These are phyloP conservation scores for Claviceps fusiformis DNA, from an alignment of 2,329 filamentous ascomycete genomes.

Conservation along the genomic window DNA sequence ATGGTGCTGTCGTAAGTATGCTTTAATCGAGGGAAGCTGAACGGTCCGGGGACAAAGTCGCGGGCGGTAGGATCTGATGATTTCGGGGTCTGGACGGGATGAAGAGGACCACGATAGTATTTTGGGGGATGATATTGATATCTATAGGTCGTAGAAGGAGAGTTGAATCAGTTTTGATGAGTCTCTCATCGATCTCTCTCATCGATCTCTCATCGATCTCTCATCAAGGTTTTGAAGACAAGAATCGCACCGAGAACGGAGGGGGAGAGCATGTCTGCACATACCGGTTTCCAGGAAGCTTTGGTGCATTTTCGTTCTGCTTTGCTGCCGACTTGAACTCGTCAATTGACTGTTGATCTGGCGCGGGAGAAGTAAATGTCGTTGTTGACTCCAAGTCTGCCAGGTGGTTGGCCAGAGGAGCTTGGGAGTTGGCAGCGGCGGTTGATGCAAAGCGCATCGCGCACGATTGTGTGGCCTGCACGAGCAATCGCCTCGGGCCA, in stretches of 20 bases:
- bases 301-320: slow-evolving; percentile 19
- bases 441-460: slow-evolving; percentile 33
- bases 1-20: slow-evolving; percentile 85
- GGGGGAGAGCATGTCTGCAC: slow-evolving; percentile 5
- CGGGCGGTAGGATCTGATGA: slow-evolving; percentile 78
- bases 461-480: slow-evolving; percentile 13
- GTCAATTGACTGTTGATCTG: slow-evolving; percentile 24
- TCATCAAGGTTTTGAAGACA: too few species aligned
- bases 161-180: background rate
- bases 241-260: slow-evolving; percentile 22
- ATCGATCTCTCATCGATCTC: too few species aligned
- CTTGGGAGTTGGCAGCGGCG: slow-evolving; percentile 21
- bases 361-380: slow-evolving; percentile 29
- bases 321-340: slow-evolving; percentile 27
- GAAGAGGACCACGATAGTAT: slow-evolving; percentile 85
- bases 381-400: slow-evolving; percentile 38
- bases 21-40: slow-evolving; percentile 72
- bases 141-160: slow-evolving; percentile 33
- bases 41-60: slow-evolving; percentile 80
- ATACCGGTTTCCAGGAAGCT: slow-evolving; percentile 35
- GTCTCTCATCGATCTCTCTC: background rate
- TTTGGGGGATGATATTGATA: slow-evolving; percentile 92
- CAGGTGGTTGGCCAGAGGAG: slow-evolving; percentile 17
- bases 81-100: slow-evolving; percentile 82
- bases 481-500: slow-evolving; percentile 15